These are phyloP conservation scores for Colletotrichum noveboracense DNA, from an alignment of 2,329 filamentous ascomycete genomes.

Conservation along the genomic window DNA sequence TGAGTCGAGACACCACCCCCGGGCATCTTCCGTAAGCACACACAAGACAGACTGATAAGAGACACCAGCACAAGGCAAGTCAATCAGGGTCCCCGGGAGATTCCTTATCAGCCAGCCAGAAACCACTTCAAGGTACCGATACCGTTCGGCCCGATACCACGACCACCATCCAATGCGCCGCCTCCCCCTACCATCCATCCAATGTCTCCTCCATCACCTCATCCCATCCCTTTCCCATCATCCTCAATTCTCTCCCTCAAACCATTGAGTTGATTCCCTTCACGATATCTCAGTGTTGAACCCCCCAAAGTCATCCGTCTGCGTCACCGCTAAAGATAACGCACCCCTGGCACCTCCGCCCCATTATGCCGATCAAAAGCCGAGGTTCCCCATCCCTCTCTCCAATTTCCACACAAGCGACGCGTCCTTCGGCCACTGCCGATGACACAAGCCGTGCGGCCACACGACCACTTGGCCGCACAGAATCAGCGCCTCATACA, in stretches of 20 bases:
- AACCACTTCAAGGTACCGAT: neutral
- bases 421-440: neutral
- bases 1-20: neutral
- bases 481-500: too few species aligned
- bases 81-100: neutral
- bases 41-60: neutral
- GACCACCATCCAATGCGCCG: neutral
- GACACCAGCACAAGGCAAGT: neutral
- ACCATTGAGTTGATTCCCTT: neutral
- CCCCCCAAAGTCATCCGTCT: neutral
- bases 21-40: neutral
- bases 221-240: neutral
- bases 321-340: neutral
- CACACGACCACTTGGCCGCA: neutral
- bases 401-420: neutral
- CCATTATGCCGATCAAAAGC: conserved; percentile 11
- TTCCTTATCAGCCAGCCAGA: neutral
- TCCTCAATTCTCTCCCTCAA: neutral
- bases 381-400: neutral
- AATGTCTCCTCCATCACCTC: neutral
- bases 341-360: neutral
- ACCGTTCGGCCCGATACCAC: neutral
- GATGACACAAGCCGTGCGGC: neutral
- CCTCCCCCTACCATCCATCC: neutral
- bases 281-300: neutral